Evolutionary conservation across 305 asterid genomes (phyloP), one percentile per base, ranked within the genome.

Genomic region (Fraxinus platypoda): DNA sequence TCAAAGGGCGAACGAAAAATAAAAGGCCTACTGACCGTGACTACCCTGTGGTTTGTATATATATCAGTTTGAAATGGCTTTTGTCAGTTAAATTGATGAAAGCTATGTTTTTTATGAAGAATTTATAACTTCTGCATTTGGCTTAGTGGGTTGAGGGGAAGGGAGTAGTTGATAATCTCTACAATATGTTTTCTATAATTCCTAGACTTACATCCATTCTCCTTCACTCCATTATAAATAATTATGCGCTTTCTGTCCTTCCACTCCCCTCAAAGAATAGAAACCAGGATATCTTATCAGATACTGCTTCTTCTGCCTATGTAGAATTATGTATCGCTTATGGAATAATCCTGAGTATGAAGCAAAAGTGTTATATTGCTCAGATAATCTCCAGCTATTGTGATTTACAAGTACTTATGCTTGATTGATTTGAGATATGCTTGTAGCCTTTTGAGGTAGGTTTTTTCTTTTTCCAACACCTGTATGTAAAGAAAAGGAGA

Each of bases 81-180:
- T 75, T 41, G 33, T 71, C 70, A 0, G 34, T 52, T 33, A 7
- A 71, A 17, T 34, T 84, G 79, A 52, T 74, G 74, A 71, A 38
- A 23, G 13, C 30, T 71, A 17, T 54, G 21, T 35, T 41, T 75
- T n/a, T 68, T 4, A 54, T 80, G 84, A 80, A 78, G 74, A 31
- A 72, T 77, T 77, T 25, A 8, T 59, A 57, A 25, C 26, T 81
- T 41, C 35, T 72, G 75, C 84, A 78, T 79, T 34, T 72, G 78
- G 34, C 26, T 28, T 25, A 64, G 33, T 25, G 17, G 15, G 15
- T 64, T 8, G 19, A 46, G 57, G n/a, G 57, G 19, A 13, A 46
- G 57, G 57, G 57, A n/a, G 66, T 54, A n/a, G 66, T 5, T 54
- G 66, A 54, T 54, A 54, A 54, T 23, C 13, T 25, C n/a, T 7